Evolutionary conservation across 352 stramenopile genomes (phyloP), one percentile per base, ranked within the genome.

Genomic region (Pythium scleroteichum): DNA sequence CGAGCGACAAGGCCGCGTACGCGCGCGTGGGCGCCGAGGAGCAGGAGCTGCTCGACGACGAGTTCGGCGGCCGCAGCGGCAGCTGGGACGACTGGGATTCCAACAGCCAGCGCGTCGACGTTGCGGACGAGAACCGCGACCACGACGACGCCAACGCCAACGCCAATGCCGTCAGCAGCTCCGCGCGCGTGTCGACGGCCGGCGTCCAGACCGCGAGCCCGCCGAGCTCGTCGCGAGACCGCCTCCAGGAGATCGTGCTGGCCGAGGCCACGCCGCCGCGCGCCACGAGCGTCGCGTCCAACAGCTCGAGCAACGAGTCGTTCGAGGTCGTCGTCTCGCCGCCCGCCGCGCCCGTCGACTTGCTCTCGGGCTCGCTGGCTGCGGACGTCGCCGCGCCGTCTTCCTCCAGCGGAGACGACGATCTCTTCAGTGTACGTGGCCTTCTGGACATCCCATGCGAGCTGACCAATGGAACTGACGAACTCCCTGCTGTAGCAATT

Each of bases 371-470:
- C 46, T 53, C 24, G 24, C 47, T 14, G 32, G n/a, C 64, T 24
- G 27, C 16, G n/a, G 10, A 38, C 35, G 48, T n/a, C 29, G 26
- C 44, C 35, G 20, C 40, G 35, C 24, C 35, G 55, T 23, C 58
- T 69, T 24, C 16, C n/a, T 19, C 52, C 44, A 40, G 73, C 78
- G 63, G 55, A 3, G 75, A 77, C 22, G 77, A 90, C 40, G 82
- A 94, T 49, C 68, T 94, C 38, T 94, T 94, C 61, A 94, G 81
- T 51, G 84, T 94, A 87, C 61, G 79, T 85, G 9, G 19, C 20
- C 22, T 35, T n/a, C n/a, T n/a, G n/a, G n/a, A n/a, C n/a, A n/a
- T n/a, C n/a, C n/a, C n/a, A n/a, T n/a, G n/a, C n/a, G n/a, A n/a
- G n/a, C n/a, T n/a, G n/a, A n/a, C n/a, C n/a, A n/a, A n/a, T n/a